Evolutionary conservation across 495 filamentous ascomycete genomes (phyloP), one percentile per base, ranked within the genome.

Genomic region (Copromyces sp.): DNA sequence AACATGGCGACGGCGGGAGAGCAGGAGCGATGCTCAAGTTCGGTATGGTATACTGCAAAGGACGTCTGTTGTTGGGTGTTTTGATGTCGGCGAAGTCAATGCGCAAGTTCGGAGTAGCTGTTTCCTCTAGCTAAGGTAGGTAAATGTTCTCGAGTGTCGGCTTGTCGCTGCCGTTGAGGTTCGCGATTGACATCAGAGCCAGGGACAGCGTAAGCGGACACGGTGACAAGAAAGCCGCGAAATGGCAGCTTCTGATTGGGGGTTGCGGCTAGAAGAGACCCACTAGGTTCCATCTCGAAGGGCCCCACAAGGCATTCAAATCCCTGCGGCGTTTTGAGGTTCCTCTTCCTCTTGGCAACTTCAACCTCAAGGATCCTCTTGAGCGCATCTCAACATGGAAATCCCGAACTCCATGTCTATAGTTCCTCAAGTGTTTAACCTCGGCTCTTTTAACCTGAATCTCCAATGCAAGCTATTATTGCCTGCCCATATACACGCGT

Each of bases 1-100:
- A 96, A 79, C 94, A 97, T 97, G 69, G 44, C 74, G 72, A 16
- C 59, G 35, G 42, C 53, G 29, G 53, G 3, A 32, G 29, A 65
- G 53, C 53, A 65, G 53, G 29, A 35, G 53, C 32, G 53, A 38
- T 68, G 38, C 44, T 68, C n/a, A 47, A 37, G 24, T 45, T 38
- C 68, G 70, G 38, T 39, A 44, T 29, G 20, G 68, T 71, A 76
- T 20, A 47, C n/a, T 24, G 44, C 44, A 47, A 20, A 5, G 2
- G 24, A 24, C 24, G 45, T 35, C 29, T 37, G 14, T 65, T 65
- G 6, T 35, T 65, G 29, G 7, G 6, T 61, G 20, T 0, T 24
- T 53, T 7, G 24, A 29, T 5, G 12, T 12, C 53, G 53, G 29
- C 24, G 53, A 6, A 29, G 29, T 24, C 53, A 29, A 14, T 65